Evolutionary conservation across 1,284 basidiomycete species (phyloP).

Genomic region (Pseudozyma hubeiensis): DNA sequence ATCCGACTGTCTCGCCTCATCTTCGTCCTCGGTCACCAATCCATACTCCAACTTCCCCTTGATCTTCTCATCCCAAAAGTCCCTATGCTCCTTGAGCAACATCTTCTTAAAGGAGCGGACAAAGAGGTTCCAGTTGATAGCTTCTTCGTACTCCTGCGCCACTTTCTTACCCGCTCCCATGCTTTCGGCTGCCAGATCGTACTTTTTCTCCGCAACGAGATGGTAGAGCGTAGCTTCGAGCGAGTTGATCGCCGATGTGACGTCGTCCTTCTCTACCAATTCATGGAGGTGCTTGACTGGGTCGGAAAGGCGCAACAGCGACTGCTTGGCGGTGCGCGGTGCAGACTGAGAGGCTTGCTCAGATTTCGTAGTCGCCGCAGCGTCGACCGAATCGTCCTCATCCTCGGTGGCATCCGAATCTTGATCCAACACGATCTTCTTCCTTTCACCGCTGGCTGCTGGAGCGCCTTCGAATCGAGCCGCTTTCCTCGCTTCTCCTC

Average conservation of each 20-base stretch:
- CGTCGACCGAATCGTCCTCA: slow-evolving; percentile 25
- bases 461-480: slow-evolving; percentile 10
- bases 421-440: slow-evolving; percentile 20
- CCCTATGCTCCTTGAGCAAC: slow-evolving; percentile 22
- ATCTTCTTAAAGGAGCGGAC: slow-evolving; percentile 29
- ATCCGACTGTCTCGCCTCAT: slow-evolving; percentile 47
- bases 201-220: slow-evolving; percentile 26
- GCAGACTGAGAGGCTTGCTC: slow-evolving; percentile 1
- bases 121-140: slow-evolving; percentile 46
- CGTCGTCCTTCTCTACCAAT: slow-evolving; percentile 43
- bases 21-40: slow-evolving; percentile 38
- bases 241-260: slow-evolving; percentile 41
- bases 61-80: slow-evolving; percentile 38
- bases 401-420: slow-evolving; percentile 46
- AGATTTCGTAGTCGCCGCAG: slow-evolving; percentile 1
- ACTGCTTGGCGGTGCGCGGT: background rate
- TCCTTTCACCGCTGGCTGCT: slow-evolving; percentile 2
- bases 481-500: slow-evolving; percentile 11
- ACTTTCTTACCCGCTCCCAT: slow-evolving; percentile 32
- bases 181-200: slow-evolving; percentile 19
- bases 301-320: slow-evolving; percentile 19
- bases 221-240: slow-evolving; percentile 44
- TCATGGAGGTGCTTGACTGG: slow-evolving; percentile 36
- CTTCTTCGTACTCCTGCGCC: slow-evolving; percentile 48
- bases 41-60: slow-evolving; percentile 31